Evolutionary conservation across 352 stramenopile species (phyloP).

Genomic region (Globisporangium alternatum): DNA sequence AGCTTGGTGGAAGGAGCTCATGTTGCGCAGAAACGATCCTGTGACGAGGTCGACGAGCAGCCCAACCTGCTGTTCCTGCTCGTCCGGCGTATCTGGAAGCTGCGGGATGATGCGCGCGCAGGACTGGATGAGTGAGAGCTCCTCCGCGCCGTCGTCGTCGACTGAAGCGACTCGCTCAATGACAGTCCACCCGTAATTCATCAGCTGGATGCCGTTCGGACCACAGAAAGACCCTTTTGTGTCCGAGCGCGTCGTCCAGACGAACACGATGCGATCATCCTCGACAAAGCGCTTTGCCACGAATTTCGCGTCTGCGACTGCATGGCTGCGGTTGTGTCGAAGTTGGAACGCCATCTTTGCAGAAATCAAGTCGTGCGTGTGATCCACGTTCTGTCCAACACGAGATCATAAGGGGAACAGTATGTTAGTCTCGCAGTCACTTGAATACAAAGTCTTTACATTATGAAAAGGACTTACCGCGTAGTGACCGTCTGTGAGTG

Average conservation of each 20-base stretch:
- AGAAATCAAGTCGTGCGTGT: constrained; percentile 2
- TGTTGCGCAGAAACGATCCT: constrained; percentile 15
- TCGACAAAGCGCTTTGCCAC: constrained; percentile 5
- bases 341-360: background rate
- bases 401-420: background rate
- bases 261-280: background rate
- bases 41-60: constrained; percentile 15
- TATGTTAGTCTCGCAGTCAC: too few relatives aligned
- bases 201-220: constrained; percentile 11
- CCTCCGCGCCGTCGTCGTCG: background rate
- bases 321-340: constrained; percentile 15
- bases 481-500: constrained; percentile 3
- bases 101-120: background rate
- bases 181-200: constrained; percentile 26
- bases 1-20: constrained; percentile 11
- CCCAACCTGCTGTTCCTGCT: constrained; percentile 1
- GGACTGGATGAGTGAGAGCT: constrained; percentile 2
- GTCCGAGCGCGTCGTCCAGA: background rate
- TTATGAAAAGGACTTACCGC: background rate
- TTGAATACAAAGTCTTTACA: too few relatives aligned
- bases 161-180: constrained; percentile 1
- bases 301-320: constrained; percentile 8
- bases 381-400: background rate
- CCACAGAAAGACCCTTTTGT: background rate
- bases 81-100: background rate